Conservation (phyloP, 805 yeast genomes). For the Cyberlindnera saturnus region DNA sequence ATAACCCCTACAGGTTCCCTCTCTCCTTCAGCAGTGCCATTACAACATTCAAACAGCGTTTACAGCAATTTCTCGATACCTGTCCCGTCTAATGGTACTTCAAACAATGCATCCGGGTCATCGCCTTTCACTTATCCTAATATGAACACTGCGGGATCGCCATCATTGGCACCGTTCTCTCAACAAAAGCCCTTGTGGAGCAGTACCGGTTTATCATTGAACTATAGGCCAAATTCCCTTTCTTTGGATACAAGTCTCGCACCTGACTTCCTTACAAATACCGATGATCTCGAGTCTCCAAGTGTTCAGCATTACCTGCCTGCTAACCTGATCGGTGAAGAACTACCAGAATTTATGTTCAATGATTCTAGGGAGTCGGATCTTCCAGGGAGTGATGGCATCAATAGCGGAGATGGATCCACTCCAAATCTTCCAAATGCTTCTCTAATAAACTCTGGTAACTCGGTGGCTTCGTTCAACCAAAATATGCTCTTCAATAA, state of each 20-base stretch:
- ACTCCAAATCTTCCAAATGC: slow-evolving; percentile 4
- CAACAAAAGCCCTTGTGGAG: slow-evolving; percentile 8
- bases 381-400: slow-evolving; percentile 2
- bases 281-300: slow-evolving; percentile 27
- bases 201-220: slow-evolving; percentile 4
- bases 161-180: background rate
- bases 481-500: slow-evolving; percentile 1
- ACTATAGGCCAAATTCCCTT: slow-evolving; percentile 5
- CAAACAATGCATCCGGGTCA: background rate
- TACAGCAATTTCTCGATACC: background rate
- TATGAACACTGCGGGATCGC: background rate
- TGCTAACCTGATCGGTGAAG: slow-evolving; percentile 26
- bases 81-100: background rate
- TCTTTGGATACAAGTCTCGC: slow-evolving; percentile 8
- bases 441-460: slow-evolving; percentile 1
- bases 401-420: slow-evolving; percentile 4
- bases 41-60: background rate
- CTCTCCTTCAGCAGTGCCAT: background rate
- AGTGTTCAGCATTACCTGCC: slow-evolving; percentile 31
- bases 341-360: slow-evolving; percentile 11
- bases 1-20: slow-evolving; percentile 1
- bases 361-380: slow-evolving; percentile 1
- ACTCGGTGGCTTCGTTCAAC: slow-evolving; percentile 3
- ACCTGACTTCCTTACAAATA: slow-evolving; percentile 5
- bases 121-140: slow-evolving; percentile 1